Base-by-base conservation (phyloP, 371 early-diverging fungal species). In the Saksenaea oblongispora region DNA sequence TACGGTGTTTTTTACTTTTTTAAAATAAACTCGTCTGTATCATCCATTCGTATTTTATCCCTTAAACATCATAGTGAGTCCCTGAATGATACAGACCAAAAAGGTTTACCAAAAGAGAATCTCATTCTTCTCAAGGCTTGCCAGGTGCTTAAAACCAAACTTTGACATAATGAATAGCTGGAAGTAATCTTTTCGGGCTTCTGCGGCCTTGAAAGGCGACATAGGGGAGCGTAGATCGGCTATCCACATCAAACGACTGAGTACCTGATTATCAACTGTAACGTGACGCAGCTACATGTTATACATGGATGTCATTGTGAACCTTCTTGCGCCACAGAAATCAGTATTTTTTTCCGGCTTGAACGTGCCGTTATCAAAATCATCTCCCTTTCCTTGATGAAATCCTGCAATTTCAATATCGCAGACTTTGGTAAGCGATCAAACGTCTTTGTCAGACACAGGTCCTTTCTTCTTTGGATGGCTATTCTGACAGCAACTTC, bases 341-440 rank as follows among this genome's bases (percentile, higher is more conserved):
- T 58, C 58, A 10, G 58, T 58, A 13, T 58, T 39, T 24, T 58
- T 58, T 31, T 51, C 34, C 1, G 44, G 24, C 15, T 18, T 42
- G 11, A 59, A 59, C 17, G 35, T 59, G 5, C 22, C 22, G 10
- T 7, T 14, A 15, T 59, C 47, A 18, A 59, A 3, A 1, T 0
- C 28, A 37, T 2, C 2, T 5, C 0, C 3, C 34, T 59, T 2
- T 9, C 8, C 9, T 24, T 31, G 2, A 47, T 47, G 24, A 26
- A 47, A 0, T 10, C 5, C 0, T 47, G 18, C 2, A 47, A 10
- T 0, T 22, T 47, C 9, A 5, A 9, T 22, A 1, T 0, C 22
- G n/a, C 51, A 47, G 51, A 4, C 5, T 47, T 22, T 22, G 24
- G 11, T 2, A 47, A 5, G 7, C 3, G 9, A 10, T 22, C 11